phyloP scores from a whole-genome alignment of 1,139 yeast species.

The Yamadazyma songkhlaensis region DNA sequence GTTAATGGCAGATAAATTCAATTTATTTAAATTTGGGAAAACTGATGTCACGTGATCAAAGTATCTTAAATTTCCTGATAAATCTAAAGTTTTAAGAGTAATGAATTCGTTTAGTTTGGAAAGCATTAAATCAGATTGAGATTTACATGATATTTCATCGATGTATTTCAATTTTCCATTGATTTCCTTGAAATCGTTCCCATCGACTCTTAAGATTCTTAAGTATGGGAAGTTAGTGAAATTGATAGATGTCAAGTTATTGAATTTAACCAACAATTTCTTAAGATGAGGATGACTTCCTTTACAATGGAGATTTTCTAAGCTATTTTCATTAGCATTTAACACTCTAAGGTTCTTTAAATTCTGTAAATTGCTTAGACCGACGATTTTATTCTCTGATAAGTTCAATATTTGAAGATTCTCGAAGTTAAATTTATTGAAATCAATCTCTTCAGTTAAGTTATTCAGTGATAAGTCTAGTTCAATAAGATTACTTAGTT shows the following conservation, averaged over 20 bases:
- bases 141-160: constrained; percentile 43
- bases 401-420: constrained; percentile 45
- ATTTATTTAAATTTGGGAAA: constrained; percentile 37
- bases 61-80: constrained; percentile 34
- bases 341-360: constrained; percentile 36
- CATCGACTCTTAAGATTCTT: constrained; percentile 47
- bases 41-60: not conserved
- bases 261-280: constrained; percentile 43
- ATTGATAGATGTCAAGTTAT: constrained; percentile 31
- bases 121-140: constrained; percentile 23
- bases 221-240: constrained; percentile 34
- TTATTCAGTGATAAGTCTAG: constrained; percentile 45
- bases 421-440: constrained; percentile 30
- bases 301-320: constrained; percentile 23
- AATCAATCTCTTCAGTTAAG: constrained; percentile 37
- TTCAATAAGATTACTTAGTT: constrained; percentile 36
- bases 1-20: constrained; percentile 47
- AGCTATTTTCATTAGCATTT: constrained; percentile 42
- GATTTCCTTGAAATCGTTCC: constrained; percentile 30
- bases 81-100: constrained; percentile 28
- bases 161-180: constrained; percentile 31
- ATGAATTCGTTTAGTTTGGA: constrained; percentile 18
- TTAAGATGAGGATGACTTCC: constrained; percentile 32
- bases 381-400: constrained; percentile 38
- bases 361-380: constrained; percentile 33